These are phyloP conservation scores for Aspergillus sojae DNA, from an alignment of 2,329 filamentous ascomycete species.

Conservation along the genomic window DNA sequence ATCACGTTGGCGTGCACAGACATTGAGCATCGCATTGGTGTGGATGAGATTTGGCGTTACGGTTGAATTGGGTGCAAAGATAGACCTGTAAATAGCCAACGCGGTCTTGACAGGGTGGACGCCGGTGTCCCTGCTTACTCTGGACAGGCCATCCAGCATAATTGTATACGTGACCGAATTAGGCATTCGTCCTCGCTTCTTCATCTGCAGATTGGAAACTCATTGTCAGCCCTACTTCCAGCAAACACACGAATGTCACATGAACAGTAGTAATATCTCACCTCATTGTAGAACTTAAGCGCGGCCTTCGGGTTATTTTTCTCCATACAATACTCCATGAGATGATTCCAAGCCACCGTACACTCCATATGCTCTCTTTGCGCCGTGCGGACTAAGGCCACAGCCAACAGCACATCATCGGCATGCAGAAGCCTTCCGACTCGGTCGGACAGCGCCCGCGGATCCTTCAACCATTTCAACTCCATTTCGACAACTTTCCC, in stretches of 20 bases:
- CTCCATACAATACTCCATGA: conserved; percentile 72
- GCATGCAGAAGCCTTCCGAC: conserved; percentile 63
- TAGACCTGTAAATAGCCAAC: conserved; percentile 74
- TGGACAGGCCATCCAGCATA: conserved; percentile 74
- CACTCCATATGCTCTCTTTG: conserved; percentile 65
- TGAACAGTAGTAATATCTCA: conserved; percentile 38
- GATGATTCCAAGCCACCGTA: conserved; percentile 82
- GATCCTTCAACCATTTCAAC: conserved; percentile 67
- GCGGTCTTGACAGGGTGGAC: conserved; percentile 68
- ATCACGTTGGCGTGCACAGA: conserved; percentile 74
- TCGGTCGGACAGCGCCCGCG: conserved; percentile 70
- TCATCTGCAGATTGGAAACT: conserved; percentile 68
- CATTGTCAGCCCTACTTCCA: conserved; percentile 5
- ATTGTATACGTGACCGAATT: conserved; percentile 83
- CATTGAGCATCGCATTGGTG: conserved; percentile 82
- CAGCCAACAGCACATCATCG: conserved; percentile 66
- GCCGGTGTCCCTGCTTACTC: conserved; percentile 55
- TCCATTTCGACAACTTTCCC: conserved; percentile 49
- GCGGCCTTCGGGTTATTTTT: conserved; percentile 64
- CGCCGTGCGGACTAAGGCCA: conserved; percentile 67
- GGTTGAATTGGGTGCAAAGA: conserved; percentile 64
- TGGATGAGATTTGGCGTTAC: conserved; percentile 78
- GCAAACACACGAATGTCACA: background rate
- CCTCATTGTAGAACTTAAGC: conserved; percentile 86
- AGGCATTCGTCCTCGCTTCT: conserved; percentile 81